Evolutionary conservation across 2,329 filamentous ascomycete species (phyloP).

Genomic region (Cladophialophora psammophila): DNA sequence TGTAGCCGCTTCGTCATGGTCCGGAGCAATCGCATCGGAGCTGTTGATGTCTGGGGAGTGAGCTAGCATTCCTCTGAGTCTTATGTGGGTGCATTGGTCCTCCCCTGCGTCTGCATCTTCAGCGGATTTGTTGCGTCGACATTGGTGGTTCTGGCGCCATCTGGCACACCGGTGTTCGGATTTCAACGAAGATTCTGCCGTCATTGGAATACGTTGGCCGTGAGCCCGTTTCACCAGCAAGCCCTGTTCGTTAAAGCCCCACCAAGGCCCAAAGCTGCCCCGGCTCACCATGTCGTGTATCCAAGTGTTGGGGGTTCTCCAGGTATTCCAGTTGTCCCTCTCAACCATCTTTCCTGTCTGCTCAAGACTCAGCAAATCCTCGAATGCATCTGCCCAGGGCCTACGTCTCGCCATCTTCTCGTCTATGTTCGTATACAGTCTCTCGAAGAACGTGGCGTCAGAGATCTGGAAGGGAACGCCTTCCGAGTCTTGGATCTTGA

Average conservation of each 20-base stretch:
- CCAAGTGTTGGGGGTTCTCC: constrained; percentile 48
- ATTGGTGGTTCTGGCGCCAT: constrained; percentile 22
- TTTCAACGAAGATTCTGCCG: neutral
- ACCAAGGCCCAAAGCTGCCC: constrained; percentile 52
- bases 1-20: constrained; percentile 23
- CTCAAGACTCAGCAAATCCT: constrained; percentile 62
- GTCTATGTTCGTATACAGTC: constrained; percentile 42
- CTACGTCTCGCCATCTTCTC: constrained; percentile 47
- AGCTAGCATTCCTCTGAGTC: constrained; percentile 24
- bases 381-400: constrained; percentile 65
- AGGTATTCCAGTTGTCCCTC: constrained; percentile 38
- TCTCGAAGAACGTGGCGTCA: constrained; percentile 32
- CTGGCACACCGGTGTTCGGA: constrained; percentile 16
- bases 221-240: constrained; percentile 27
- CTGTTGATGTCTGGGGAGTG: constrained; percentile 28
- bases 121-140: constrained; percentile 16
- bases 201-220: neutral
- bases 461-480: constrained; percentile 34
- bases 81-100: constrained; percentile 25
- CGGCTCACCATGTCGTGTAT: constrained; percentile 50
- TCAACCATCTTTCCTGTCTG: constrained; percentile 54
- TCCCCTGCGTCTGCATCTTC: constrained; percentile 11
- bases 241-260: constrained; percentile 42
- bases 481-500: constrained; percentile 33
- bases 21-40: constrained; percentile 26